Conservation (phyloP, 768 basidiomycete genomes). For the Lactarius quietus region DNA sequence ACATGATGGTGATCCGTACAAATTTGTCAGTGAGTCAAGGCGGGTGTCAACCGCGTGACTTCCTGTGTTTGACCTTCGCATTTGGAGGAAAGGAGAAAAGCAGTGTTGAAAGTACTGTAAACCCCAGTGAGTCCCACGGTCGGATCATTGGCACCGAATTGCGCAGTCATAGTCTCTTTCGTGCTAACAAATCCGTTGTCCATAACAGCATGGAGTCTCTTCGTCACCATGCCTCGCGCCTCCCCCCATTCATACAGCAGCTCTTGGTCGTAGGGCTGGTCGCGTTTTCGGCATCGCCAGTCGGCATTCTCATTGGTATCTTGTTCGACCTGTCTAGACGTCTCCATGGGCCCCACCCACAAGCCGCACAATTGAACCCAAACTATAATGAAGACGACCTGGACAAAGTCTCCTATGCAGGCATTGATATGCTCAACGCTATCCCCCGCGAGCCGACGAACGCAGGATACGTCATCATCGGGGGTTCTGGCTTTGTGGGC, state of each 20-base stretch:
- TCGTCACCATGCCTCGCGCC: neutral
- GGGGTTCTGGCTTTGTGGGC: slow-evolving; percentile 36
- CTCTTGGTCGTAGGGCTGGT: slow-evolving; percentile 3
- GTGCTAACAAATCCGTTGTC: neutral
- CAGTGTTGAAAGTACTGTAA: too few relatives aligned
- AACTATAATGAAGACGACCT: slow-evolving; percentile 22
- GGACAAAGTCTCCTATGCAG: slow-evolving; percentile 30
- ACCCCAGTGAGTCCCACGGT: too few relatives aligned
- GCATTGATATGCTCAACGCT: slow-evolving; percentile 31
- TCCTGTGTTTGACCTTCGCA: too few relatives aligned
- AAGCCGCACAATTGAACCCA: neutral
- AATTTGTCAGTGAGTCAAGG: too few relatives aligned
- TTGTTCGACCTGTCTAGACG: slow-evolving; percentile 10
- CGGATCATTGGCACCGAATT: too few relatives aligned
- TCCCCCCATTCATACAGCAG: neutral
- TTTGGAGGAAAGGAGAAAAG: too few relatives aligned
- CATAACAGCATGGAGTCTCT: neutral
- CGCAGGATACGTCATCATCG: slow-evolving; percentile 33
- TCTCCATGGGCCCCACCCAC: slow-evolving; percentile 14
- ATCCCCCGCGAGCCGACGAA: slow-evolving; percentile 30
- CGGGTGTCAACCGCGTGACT: too few relatives aligned
- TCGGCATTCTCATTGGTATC: neutral
- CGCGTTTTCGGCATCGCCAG: neutral
- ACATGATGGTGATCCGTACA: too few relatives aligned
- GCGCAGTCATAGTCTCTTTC: too few relatives aligned